Percentiles rank a stretch among this genome's conserved stretches.
These are phyloP conservation scores for Arachnomyces sp. DNA, from an alignment of 2,329 filamentous ascomycete genomes.

Conservation along the genomic window DNA sequence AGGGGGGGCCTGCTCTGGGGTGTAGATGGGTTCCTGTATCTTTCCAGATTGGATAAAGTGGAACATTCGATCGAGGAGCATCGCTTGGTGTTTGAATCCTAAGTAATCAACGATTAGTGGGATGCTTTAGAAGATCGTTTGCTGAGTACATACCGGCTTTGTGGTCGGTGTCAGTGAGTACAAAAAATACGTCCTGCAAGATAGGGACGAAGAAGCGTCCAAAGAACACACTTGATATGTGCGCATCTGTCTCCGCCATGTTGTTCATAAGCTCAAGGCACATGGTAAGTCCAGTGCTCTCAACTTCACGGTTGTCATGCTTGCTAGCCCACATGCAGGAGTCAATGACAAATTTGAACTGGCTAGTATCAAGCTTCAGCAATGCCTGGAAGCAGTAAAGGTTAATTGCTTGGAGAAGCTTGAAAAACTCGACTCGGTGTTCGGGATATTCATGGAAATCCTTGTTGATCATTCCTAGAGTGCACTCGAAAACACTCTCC, in stretches of 20 bases:
- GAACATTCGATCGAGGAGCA: slow-evolving; percentile 90
- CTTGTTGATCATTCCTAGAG: slow-evolving; percentile 99
- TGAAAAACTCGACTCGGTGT: slow-evolving; percentile 99
- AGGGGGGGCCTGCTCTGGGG: slow-evolving; percentile 66
- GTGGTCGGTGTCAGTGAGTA: slow-evolving; percentile 93
- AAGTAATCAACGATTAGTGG: slow-evolving; percentile 6
- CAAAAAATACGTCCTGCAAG: slow-evolving; percentile 95
- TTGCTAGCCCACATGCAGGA: slow-evolving; percentile 99
- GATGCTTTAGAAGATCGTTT: too few relatives aligned
- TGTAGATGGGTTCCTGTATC: slow-evolving; percentile 87
- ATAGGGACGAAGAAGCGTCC: slow-evolving; percentile 95
- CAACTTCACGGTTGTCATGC: slow-evolving; percentile 96
- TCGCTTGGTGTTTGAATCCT: slow-evolving; percentile 93
- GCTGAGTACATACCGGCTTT: slow-evolving; percentile 59
- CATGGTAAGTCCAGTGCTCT: slow-evolving; percentile 94
- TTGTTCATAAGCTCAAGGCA: slow-evolving; percentile 96
- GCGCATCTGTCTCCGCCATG: slow-evolving; percentile 81
- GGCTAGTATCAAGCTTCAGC: slow-evolving; percentile 84
- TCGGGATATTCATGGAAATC: slow-evolving; percentile 99
- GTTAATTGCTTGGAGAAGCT: slow-evolving; percentile 90
- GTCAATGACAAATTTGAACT: slow-evolving; percentile 99
- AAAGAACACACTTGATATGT: slow-evolving; percentile 92
- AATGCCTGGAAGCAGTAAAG: slow-evolving; percentile 93
- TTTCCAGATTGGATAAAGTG: slow-evolving; percentile 86
- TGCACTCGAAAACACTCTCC: slow-evolving; percentile 98